These are phyloP conservation scores for Epipyxis sp. DNA, from an alignment of 108 stramenopile genomes.

Conservation along the genomic window DNA sequence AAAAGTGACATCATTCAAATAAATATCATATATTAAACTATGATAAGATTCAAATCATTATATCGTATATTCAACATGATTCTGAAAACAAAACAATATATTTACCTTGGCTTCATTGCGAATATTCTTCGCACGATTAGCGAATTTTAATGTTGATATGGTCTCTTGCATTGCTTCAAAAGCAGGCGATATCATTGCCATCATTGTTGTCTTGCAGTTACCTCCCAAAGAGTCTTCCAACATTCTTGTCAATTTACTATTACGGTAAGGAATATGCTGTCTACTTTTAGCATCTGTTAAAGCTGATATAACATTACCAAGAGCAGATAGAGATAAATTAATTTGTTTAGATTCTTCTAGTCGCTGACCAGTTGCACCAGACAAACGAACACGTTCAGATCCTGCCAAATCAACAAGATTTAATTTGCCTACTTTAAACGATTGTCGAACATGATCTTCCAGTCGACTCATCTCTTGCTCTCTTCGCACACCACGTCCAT, in stretches of 20 bases:
- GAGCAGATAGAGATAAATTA: constrained; percentile 59
- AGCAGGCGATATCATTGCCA: constrained; percentile 73
- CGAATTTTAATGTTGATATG: constrained; percentile 74
- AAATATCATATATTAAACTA: not conserved
- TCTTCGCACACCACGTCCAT: constrained; percentile 36
- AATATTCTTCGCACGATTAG: constrained; percentile 60
- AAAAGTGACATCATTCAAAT: constrained; percentile 34
- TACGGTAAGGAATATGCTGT: constrained; percentile 64
- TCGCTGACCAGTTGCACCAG: constrained; percentile 63
- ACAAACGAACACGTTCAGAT: constrained; percentile 57
- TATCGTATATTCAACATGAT: too few relatives aligned
- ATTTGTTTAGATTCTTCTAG: constrained; percentile 63
- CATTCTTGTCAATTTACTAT: constrained; percentile 63
- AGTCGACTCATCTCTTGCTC: constrained; percentile 42
- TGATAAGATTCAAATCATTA: not conserved
- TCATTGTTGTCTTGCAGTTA: constrained; percentile 67
- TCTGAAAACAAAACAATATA: too few relatives aligned
- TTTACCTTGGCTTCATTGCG: constrained; percentile 14
- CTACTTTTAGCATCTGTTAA: constrained; percentile 55
- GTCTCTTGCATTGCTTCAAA: constrained; percentile 74
- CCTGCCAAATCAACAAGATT: constrained; percentile 67
- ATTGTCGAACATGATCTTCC: constrained; percentile 56
- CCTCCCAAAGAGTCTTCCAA: constrained; percentile 53
- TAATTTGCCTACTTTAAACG: constrained; percentile 65
- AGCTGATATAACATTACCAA: constrained; percentile 65